Percentiles rank a stretch among this genome's conserved stretches.
Evolutionary conservation across 805 yeast genomes (phyloP).

Genomic region (Blastobotrys robertii): DNA sequence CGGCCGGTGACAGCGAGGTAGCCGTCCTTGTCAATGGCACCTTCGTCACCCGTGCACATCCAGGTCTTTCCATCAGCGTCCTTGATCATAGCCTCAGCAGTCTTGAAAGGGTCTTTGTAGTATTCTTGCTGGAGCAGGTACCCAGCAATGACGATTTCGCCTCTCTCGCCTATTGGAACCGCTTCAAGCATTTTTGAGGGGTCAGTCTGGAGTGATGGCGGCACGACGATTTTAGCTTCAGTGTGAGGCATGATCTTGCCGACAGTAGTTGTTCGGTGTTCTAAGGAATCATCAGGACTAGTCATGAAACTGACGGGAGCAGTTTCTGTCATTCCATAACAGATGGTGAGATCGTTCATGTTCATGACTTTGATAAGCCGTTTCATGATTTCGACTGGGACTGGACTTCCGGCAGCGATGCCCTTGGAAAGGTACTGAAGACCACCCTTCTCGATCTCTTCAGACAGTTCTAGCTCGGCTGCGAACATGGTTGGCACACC

Average conservation of each 20-base stretch:
- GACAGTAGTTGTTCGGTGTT: constrained; percentile 19
- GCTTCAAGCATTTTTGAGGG: constrained; percentile 12
- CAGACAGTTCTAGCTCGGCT: constrained; percentile 18
- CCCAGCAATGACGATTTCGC: constrained; percentile 24
- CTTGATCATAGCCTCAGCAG: constrained; percentile 19
- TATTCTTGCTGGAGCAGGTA: constrained; percentile 21
- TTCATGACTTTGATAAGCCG: constrained; percentile 14
- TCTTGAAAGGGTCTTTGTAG: constrained; percentile 18
- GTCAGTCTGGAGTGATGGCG: constrained; percentile 4
- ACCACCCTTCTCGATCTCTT: constrained; percentile 13
- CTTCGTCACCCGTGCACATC: constrained; percentile 28
- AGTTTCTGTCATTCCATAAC: constrained; percentile 28
- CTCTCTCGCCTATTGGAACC: constrained; percentile 17
- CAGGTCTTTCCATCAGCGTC: constrained; percentile 18
- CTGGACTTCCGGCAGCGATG: constrained; percentile 25
- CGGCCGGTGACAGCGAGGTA: constrained; percentile 23
- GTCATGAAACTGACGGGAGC: constrained; percentile 26
- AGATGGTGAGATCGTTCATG: constrained; percentile 19
- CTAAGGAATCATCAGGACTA: constrained; percentile 18
- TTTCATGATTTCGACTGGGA: constrained; percentile 25
- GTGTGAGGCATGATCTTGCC: constrained; percentile 25
- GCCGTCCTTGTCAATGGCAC: constrained; percentile 21
- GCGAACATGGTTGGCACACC: constrained; percentile 29
- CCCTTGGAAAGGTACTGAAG: constrained; percentile 22
- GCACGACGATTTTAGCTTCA: constrained; percentile 19